phyloP scores from a whole-genome alignment of 257 asterid species.

The Forsythia viridissima region DNA sequence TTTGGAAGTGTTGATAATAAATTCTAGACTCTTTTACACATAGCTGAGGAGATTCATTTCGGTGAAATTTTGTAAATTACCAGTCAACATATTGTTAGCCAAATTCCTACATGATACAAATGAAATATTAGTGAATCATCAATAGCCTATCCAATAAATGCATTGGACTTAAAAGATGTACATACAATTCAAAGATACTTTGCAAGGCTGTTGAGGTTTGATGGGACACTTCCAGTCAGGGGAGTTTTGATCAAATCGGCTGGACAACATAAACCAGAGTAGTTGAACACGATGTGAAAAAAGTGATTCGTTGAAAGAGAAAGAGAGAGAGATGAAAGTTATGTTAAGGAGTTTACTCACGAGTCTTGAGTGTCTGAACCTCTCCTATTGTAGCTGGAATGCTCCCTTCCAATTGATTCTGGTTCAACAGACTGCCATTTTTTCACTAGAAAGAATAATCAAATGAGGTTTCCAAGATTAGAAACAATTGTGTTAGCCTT shows the following conservation, averaged over 20 bases:
- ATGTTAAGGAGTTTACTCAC: constrained; percentile 55
- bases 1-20: no score
- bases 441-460: constrained; percentile 8
- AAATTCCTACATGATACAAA: constrained; percentile 56
- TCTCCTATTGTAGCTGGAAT: constrained; percentile 73
- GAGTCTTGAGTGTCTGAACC: constrained; percentile 81
- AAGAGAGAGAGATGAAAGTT: neutral
- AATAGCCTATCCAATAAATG: neutral
- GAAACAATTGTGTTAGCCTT: neutral
- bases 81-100: constrained; percentile 74
- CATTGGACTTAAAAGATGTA: constrained; percentile 21
- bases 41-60: constrained; percentile 82
- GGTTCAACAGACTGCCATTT: constrained; percentile 65
- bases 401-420: constrained; percentile 65
- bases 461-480: neutral
- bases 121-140: neutral
- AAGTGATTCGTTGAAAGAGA: constrained; percentile 9
- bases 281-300: neutral
- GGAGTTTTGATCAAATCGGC: constrained; percentile 83
- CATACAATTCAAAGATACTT: constrained; percentile 68
- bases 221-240: constrained; percentile 57
- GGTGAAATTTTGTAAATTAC: constrained; percentile 63
- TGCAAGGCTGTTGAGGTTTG: constrained; percentile 71
- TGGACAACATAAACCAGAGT: constrained; percentile 27
- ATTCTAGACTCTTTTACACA: constrained; percentile 45